Evolutionary conservation across 2,329 filamentous ascomycete genomes (phyloP).

Genomic region (Tolypocladium tropicale): DNA sequence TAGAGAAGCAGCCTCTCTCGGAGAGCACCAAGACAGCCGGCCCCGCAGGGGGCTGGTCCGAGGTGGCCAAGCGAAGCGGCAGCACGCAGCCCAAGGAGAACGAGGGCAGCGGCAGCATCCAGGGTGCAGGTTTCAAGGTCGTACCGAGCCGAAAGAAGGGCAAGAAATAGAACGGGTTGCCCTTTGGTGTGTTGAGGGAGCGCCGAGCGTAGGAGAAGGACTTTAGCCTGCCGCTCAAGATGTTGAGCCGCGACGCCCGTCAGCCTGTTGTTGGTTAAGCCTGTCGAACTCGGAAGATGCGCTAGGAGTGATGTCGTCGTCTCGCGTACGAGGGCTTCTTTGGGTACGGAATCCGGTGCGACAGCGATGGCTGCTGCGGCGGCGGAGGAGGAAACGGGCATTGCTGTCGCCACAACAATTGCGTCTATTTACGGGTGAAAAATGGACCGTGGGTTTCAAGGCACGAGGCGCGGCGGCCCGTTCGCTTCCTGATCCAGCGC

Average conservation of each 20-base stretch:
- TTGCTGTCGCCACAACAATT: too few relatives aligned
- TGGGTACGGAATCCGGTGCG: not conserved
- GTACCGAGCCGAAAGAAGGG: slow-evolving; percentile 90
- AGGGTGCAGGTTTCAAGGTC: slow-evolving; percentile 68
- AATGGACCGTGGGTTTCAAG: too few relatives aligned
- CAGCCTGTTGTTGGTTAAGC: not conserved
- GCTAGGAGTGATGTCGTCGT: not conserved
- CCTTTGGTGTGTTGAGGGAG: slow-evolving; percentile 6
- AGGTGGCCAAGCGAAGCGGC: slow-evolving; percentile 88
- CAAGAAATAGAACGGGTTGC: slow-evolving; percentile 45
- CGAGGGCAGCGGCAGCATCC: slow-evolving; percentile 27
- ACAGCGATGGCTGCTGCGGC: not conserved
- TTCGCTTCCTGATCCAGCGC: not conserved
- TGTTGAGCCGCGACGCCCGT: not conserved
- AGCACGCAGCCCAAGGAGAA: slow-evolving; percentile 30
- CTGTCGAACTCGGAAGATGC: not conserved
- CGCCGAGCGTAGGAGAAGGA: slow-evolving; percentile 3
- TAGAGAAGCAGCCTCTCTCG: slow-evolving; percentile 59
- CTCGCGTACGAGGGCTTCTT: not conserved
- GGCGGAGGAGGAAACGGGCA: not conserved
- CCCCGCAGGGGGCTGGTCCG: slow-evolving; percentile 71
- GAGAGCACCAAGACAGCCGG: slow-evolving; percentile 34
- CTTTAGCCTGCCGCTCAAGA: not conserved
- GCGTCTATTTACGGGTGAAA: too few relatives aligned
- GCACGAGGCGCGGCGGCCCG: not conserved